phyloP scores from a whole-genome alignment of 1,284 basidiomycete genomes.

The Cryptococcus hybrid region DNA sequence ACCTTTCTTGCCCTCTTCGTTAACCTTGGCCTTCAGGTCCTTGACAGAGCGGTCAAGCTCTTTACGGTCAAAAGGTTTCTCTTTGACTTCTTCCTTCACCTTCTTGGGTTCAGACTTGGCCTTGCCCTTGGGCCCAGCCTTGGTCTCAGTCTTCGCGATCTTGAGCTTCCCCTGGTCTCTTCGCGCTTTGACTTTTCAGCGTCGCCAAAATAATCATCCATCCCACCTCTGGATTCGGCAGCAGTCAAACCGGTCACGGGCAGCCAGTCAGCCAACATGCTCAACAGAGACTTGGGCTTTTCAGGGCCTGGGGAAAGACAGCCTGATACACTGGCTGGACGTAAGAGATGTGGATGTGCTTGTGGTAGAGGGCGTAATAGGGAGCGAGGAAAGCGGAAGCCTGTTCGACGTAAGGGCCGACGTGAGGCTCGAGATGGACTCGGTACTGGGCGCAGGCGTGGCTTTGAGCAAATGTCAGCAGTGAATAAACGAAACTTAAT shows the following conservation, averaged over 20 bases:
- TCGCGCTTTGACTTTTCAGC: constrained; percentile 4
- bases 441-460: constrained; percentile 18
- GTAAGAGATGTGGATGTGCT: constrained; percentile 25
- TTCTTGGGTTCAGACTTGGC: constrained; percentile 7
- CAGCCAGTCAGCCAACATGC: constrained; percentile 37
- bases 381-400: constrained; percentile 14
- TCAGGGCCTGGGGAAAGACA: constrained; percentile 27
- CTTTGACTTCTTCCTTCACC: constrained; percentile 9
- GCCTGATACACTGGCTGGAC: constrained; percentile 20
- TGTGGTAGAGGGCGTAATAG: constrained; percentile 16
- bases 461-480: constrained; percentile 7
- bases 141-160: constrained; percentile 6
- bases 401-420: constrained; percentile 22
- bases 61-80: constrained; percentile 11
- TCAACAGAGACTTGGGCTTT: constrained; percentile 35
- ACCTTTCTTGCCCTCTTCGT: constrained; percentile 30
- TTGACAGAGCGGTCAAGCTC: constrained; percentile 19
- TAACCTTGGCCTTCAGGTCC: constrained; percentile 27
- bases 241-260: constrained; percentile 15
- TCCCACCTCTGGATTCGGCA: constrained; percentile 19
- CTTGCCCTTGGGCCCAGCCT: constrained; percentile 6
- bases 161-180: constrained; percentile 12
- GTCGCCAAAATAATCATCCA: constrained; percentile 21
- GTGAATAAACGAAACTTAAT: background rate
- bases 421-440: constrained; percentile 23